Evolutionary conservation across 176 grass and related monocot genomes (phyloP).

Genomic region (Cenchrus fungigraminus): DNA sequence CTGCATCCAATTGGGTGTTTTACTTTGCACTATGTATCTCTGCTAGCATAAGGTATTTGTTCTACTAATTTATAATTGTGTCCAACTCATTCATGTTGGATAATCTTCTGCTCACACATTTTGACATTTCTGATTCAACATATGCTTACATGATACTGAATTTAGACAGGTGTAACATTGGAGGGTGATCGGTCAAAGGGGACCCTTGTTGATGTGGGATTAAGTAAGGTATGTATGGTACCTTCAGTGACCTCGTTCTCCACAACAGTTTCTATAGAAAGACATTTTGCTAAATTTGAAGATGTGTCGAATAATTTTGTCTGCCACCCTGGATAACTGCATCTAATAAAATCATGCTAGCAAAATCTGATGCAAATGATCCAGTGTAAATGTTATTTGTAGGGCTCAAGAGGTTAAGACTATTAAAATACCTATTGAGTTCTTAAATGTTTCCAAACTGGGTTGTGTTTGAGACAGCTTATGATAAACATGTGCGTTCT

Average conservation of each 20-base stretch:
- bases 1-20: slow-evolving; percentile 7
- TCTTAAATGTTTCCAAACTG: background rate
- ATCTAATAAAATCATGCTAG: background rate
- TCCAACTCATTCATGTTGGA: background rate
- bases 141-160: slow-evolving; percentile 45
- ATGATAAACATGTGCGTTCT: background rate
- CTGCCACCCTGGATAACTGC: background rate
- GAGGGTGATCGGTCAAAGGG: slow-evolving; percentile 74
- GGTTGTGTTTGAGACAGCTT: background rate
- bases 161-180: slow-evolving; percentile 81
- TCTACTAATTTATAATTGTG: background rate
- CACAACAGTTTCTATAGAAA: slow-evolving; percentile 4
- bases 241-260: slow-evolving; percentile 10
- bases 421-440: background rate
- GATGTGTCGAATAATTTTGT: background rate
- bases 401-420: background rate
- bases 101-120: slow-evolving; percentile 1
- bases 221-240: slow-evolving; percentile 75
- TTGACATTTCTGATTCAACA: slow-evolving; percentile 28
- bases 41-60: background rate
- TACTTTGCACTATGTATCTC: background rate
- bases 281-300: slow-evolving; percentile 12
- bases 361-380: background rate
- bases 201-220: slow-evolving; percentile 88
- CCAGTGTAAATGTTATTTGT: slow-evolving; percentile 1